Conservation (phyloP, 164 flowering plant species). For the Umbellularia californica region DNA sequence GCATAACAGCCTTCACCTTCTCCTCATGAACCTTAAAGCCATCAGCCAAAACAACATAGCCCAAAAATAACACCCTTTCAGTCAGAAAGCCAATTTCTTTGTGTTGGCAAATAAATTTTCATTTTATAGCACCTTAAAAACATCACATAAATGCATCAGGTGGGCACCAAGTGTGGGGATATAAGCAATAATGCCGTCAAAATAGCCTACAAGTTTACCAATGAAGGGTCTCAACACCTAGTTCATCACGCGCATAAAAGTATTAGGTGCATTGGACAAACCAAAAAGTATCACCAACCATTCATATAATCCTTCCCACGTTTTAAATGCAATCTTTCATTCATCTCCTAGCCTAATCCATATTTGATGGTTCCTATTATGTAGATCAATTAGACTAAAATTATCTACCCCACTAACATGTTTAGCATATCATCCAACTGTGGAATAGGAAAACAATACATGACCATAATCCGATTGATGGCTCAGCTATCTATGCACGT, state of each 20-base stretch:
- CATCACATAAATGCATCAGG: neutral
- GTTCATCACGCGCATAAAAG: constrained; percentile 4
- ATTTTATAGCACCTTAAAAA: neutral
- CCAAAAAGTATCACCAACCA: constrained; percentile 2
- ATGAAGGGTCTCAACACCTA: neutral
- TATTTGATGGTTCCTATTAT: neutral
- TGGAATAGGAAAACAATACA: neutral
- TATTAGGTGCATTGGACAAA: neutral
- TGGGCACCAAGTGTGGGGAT: neutral
- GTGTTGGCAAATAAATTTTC: neutral
- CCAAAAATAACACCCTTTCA: neutral
- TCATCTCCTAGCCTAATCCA: neutral
- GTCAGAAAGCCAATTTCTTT: neutral
- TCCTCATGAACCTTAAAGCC: neutral
- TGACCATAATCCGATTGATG: constrained; percentile 5
- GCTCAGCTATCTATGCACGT: neutral
- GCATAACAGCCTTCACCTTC: neutral
- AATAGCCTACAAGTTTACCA: neutral
- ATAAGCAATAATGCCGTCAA: constrained; percentile 4
- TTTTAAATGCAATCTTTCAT: constrained; percentile 8
- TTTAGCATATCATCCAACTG: constrained; percentile 6
- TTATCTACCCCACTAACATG: neutral
- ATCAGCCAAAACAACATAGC: neutral
- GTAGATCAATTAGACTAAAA: neutral
- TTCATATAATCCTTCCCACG: neutral